Evolutionary conservation across 805 yeast species (phyloP), one percentile per base, ranked within the genome.

Genomic region (Saccharomycopsis synnaedendra): DNA sequence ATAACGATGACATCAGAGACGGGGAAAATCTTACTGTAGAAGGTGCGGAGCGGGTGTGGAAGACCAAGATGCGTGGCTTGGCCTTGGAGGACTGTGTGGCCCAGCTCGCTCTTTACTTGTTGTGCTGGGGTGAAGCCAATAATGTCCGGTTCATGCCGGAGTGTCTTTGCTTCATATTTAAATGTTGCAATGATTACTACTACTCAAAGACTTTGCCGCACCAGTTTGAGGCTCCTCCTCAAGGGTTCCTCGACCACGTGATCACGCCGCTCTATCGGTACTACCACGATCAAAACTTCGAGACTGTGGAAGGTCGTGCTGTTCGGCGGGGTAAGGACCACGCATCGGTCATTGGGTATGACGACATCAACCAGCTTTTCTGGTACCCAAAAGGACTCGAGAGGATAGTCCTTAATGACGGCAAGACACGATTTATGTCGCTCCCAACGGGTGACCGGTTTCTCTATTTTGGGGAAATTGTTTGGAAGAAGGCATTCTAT

Each of bases 101-200:
- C 10, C 95, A 87, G 53, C 54, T 87, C 11, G 77, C 85, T 0
- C 62, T 87, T 5, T 88, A 80, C 57, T 67, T 87, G 8, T 61
- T 85, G 47, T 75, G 85, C 53, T 87, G 96, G 96, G 94, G 95
- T 0, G 96, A 87, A 60, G 87, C 95, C 0, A 85, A 84, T 58
- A 88, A 85, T 56, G 60, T 87, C 3, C 70, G 96, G 53, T 87
- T 84, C 57, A 80, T 87, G 78, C 96, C 96, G 0, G 96, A 87
- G 59, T 85, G 95, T 56, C 60, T 87, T 28, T 85, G 94, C 52
- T 87, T 88, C 55, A 75, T 87, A 30, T 86, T 80, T 67, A 85
- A 86, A 57, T 82, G 94, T 56, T 86, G 94, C 44, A 73, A 75
- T 43, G 89, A 83, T 57, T 72, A 72, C 55, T 82, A 72, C 55